Conservation (phyloP, 768 basidiomycete species). For the Boletales sp. region DNA sequence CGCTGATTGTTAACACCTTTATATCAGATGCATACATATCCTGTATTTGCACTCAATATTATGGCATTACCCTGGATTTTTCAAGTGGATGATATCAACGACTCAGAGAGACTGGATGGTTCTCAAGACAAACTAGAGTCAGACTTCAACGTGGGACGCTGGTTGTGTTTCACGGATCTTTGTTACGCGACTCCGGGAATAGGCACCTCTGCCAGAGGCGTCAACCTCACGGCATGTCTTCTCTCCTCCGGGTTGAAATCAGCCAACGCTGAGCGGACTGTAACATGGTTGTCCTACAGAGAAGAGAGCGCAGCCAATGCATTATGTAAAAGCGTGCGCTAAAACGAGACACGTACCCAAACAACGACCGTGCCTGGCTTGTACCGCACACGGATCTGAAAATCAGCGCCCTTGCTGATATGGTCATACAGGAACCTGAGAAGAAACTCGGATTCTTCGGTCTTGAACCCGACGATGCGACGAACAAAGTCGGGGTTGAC, state of each 20-base stretch:
- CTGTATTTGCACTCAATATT: too few relatives aligned
- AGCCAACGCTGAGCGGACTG: slow-evolving; percentile 41
- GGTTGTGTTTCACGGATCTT: neutral
- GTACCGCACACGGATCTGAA: slow-evolving; percentile 78
- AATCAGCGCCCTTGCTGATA: slow-evolving; percentile 66
- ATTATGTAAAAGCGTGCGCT: too few relatives aligned
- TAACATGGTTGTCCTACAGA: slow-evolving; percentile 42
- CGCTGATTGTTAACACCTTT: too few relatives aligned
- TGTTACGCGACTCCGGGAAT: slow-evolving; percentile 24
- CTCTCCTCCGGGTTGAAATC: slow-evolving; percentile 37
- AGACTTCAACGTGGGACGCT: too few relatives aligned
- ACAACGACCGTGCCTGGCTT: slow-evolving; percentile 72
- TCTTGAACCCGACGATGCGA: slow-evolving; percentile 73
- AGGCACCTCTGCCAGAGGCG: slow-evolving; percentile 48
- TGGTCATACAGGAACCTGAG: slow-evolving; percentile 68
- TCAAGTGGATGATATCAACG: too few relatives aligned
- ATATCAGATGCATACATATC: too few relatives aligned
- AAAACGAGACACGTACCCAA: slow-evolving; percentile 39
- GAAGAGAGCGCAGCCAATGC: neutral
- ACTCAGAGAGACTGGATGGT: too few relatives aligned
- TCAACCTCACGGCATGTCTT: slow-evolving; percentile 46
- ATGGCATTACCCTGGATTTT: too few relatives aligned
- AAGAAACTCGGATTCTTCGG: slow-evolving; percentile 73
- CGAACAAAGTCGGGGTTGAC: slow-evolving; percentile 84
- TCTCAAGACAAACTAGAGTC: too few relatives aligned